A percentile compares a stretch with the other conserved stretches of the same genome.
phyloP scores from a whole-genome alignment of 179 eudicot species.

The Corrigiola litoralis region DNA sequence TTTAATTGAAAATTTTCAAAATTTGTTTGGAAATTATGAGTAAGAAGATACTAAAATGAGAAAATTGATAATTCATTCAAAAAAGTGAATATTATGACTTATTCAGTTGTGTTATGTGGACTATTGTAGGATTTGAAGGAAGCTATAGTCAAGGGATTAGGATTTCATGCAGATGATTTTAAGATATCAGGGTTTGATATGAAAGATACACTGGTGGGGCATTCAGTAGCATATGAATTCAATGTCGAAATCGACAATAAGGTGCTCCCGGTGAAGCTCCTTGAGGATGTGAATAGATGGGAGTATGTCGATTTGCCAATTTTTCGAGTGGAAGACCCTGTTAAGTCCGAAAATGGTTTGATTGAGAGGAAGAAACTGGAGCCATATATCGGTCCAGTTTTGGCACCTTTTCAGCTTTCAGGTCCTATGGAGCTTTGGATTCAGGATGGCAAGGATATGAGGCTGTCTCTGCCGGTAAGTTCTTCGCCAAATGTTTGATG shows the following conservation, averaged over 20 bases:
- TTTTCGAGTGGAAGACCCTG: conserved; percentile 44
- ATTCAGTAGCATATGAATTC: conserved; percentile 76
- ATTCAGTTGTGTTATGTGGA: neutral
- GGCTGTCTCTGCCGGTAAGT: conserved; percentile 84
- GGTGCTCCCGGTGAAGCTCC: conserved; percentile 73
- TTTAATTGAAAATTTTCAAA: no score
- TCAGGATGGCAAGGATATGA: conserved; percentile 85
- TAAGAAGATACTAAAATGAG: no score
- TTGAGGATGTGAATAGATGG: conserved; percentile 87
- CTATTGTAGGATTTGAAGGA: conserved; percentile 73
- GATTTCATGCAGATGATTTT: conserved; percentile 75
- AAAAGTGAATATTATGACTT: neutral
- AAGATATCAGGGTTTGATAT: conserved; percentile 84
- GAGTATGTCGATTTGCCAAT: conserved; percentile 87
- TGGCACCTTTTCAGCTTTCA: conserved; percentile 88
- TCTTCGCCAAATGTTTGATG: neutral
- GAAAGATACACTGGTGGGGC: conserved; percentile 74
- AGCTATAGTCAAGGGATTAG: conserved; percentile 77
- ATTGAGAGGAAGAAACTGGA: conserved; percentile 32
- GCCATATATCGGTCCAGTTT: conserved; percentile 44
- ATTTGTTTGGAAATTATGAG: no score
- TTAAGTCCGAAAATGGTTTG: conserved; percentile 42
- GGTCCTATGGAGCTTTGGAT: conserved; percentile 99
- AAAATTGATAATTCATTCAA: neutral
- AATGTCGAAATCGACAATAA: conserved; percentile 78